A percentile compares a stretch with the other conserved stretches of the same genome.
Conservation (phyloP, 345 rosid species). For the Acer yangbiense region DNA sequence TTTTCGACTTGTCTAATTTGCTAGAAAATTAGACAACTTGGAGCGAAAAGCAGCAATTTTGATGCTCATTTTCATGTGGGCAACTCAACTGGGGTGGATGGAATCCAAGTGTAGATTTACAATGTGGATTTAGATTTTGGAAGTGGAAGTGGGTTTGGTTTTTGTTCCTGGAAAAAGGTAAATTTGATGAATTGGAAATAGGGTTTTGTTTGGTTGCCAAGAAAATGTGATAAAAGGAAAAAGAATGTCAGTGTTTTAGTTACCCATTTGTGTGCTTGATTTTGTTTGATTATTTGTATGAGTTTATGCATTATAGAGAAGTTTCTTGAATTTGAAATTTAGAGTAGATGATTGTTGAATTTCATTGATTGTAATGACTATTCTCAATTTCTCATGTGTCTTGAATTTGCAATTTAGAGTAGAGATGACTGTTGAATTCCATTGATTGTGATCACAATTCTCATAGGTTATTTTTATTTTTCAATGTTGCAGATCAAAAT, state of each 20-base stretch:
- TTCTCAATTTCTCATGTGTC: no score
- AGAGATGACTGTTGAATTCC: background rate
- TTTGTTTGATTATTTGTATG: background rate
- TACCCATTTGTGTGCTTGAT: background rate
- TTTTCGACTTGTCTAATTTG: no score
- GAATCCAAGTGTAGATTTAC: background rate
- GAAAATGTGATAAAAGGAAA: background rate
- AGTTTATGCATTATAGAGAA: background rate
- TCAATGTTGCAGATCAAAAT: constrained; percentile 41
- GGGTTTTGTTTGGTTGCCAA: background rate
- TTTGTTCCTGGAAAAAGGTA: constrained; percentile 19
- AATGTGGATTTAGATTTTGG: constrained; percentile 4
- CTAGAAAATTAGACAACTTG: background rate
- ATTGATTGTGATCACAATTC: background rate
- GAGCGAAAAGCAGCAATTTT: background rate
- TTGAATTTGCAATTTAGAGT: background rate
- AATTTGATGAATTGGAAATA: background rate
- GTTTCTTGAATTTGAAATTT: background rate
- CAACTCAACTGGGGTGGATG: background rate
- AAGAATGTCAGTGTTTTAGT: background rate
- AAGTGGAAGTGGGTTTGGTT: constrained; percentile 10
- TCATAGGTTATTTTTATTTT: constrained; percentile 9
- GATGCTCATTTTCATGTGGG: background rate
- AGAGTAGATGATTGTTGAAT: background rate
- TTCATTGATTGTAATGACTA: no score